A percentile compares a stretch with the other conserved stretches of the same genome.
Evolutionary conservation across 768 basidiomycete genomes (phyloP).

Genomic region (Termitomyces sp.): DNA sequence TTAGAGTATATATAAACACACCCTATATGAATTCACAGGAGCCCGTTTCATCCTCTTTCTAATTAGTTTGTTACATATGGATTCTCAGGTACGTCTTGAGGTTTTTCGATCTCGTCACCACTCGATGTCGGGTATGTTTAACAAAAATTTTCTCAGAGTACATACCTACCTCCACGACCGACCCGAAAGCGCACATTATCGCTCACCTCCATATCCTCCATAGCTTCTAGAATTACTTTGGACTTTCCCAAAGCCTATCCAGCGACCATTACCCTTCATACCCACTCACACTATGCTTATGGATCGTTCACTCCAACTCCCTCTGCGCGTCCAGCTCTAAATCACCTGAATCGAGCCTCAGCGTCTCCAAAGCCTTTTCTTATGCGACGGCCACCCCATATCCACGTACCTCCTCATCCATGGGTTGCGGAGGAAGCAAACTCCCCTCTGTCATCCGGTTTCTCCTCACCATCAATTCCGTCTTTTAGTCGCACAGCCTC

Average conservation of each 20-base stretch:
- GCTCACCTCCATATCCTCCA: conserved; percentile 11
- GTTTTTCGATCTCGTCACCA: background rate
- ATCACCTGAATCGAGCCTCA: conserved; percentile 5
- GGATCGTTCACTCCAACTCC: conserved; percentile 18
- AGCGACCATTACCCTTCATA: conserved; percentile 7
- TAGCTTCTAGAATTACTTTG: conserved; percentile 13
- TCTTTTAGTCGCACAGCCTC: conserved; percentile 40
- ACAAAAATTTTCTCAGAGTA: background rate
- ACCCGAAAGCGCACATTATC: conserved; percentile 15
- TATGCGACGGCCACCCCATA: background rate
- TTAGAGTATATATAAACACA: background rate
- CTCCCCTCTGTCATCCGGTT: conserved; percentile 15
- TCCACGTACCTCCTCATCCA: conserved; percentile 1
- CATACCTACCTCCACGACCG: conserved; percentile 1
- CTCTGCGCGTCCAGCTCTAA: conserved; percentile 13
- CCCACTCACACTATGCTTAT: conserved; percentile 10
- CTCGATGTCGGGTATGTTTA: background rate
- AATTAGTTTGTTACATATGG: background rate
- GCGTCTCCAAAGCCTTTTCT: conserved; percentile 1
- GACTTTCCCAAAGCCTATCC: conserved; percentile 7
- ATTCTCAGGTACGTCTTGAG: conserved; percentile 7
- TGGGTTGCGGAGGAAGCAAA: conserved; percentile 15
- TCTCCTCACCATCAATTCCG: conserved; percentile 17
- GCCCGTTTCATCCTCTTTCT: background rate
- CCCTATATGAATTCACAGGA: background rate